Evolutionary conservation across 1,139 yeast species (phyloP), one percentile per base, ranked within the genome.

Genomic region (Lodderomyces oxycetoniae): DNA sequence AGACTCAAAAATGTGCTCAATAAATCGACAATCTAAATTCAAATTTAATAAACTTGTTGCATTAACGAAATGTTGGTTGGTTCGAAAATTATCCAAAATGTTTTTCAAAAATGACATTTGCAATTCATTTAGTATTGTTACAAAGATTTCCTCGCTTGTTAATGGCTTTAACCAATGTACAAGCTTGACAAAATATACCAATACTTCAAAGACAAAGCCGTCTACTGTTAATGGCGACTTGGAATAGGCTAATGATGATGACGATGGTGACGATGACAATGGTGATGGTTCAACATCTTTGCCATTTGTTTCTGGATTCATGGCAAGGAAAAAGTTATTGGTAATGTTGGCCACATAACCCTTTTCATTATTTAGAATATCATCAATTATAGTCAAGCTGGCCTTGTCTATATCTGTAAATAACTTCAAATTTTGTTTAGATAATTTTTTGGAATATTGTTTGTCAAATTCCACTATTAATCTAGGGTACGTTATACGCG

Each of bases 351-450:
- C 11, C 4, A 27, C 9, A 17, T 4, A 7, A 5, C 7, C 20
- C 43, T 65, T 66, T 39, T 68, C 73, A 32, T 57, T 59, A 26
- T 53, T 57, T 20, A 66, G 49, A 17, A 68, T 60, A 44, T 68
- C 74, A 33, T 67, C 73, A 35, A 66, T 55, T 10, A 67, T 64
- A 0, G 71, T 61, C 30, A 63, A 50, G 32, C 59, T 58, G 3
- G 69, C 71, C 39, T 65, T 64, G 36, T 67, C 74, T 28, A 68
- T 63, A 43, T 67, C 72, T 22, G 66, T 61, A 44, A 63, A 67
- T 22, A 68, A 48, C 41, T 64, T 67, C 42, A 68, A 52, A 34
- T 65, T 63, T 40, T 68, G 74, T 17, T 53, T 48, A 42, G 52
- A 58, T 39, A 68, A 57, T 28, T 59, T 56, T 39, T 63, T 67